Conservation (phyloP, 306 rosid genomes). For the Lablab purpureus region DNA sequence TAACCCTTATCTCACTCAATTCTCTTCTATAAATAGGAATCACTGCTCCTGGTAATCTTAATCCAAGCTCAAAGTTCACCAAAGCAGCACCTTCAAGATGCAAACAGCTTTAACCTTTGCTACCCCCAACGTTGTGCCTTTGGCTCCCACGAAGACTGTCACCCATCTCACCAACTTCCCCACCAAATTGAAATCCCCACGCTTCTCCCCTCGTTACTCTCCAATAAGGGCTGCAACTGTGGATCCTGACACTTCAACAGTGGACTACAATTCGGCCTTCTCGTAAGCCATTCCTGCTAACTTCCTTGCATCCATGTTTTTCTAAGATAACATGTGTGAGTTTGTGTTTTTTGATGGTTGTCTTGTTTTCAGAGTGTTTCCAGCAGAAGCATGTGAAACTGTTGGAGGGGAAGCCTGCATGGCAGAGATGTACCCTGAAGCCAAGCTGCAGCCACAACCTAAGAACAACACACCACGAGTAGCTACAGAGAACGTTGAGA, state of each 20-base stretch:
- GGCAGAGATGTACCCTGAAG: slow-evolving; percentile 69
- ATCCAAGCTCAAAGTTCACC: slow-evolving; percentile 25
- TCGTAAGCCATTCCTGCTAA: slow-evolving; percentile 56
- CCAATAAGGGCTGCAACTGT: slow-evolving; percentile 48
- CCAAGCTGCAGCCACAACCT: slow-evolving; percentile 52
- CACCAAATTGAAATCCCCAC: slow-evolving; percentile 41
- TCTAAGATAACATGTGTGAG: background rate
- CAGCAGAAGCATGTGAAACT: slow-evolving; percentile 82
- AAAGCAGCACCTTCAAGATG: slow-evolving; percentile 49
- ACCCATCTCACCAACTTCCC: slow-evolving; percentile 43
- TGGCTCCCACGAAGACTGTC: slow-evolving; percentile 51
- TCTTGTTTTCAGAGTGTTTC: slow-evolving; percentile 56
- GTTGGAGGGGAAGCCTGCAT: slow-evolving; percentile 77
- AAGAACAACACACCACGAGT: slow-evolving; percentile 9
- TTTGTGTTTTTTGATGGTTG: background rate
- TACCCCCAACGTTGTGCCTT: slow-evolving; percentile 57
- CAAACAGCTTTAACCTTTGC: slow-evolving; percentile 59
- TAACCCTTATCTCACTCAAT: background rate
- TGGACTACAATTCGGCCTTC: slow-evolving; percentile 58
- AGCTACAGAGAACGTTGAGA: slow-evolving; percentile 58
- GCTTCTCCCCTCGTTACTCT: slow-evolving; percentile 44
- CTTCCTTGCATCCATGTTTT: background rate
- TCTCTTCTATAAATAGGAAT: slow-evolving; percentile 44
- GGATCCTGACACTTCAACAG: slow-evolving; percentile 50
- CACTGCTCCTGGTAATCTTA: background rate